Conservation (phyloP, 1,284 basidiomycete species). For the Volvariella volvacea region DNA sequence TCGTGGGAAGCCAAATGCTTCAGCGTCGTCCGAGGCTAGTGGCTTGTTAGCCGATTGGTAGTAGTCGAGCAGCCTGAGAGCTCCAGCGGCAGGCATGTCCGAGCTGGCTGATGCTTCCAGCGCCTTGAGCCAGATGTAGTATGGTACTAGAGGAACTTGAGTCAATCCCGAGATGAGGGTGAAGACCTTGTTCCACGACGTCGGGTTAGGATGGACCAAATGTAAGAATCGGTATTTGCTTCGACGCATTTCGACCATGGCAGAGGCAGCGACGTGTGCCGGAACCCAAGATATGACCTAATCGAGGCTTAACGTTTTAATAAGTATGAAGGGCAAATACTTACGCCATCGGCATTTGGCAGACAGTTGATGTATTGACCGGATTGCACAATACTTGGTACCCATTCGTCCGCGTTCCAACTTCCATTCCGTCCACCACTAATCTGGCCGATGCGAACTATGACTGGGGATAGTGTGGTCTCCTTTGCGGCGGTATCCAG, state of each 20-base stretch:
- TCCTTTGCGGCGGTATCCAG: slow-evolving; percentile 16
- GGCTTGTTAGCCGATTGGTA: slow-evolving; percentile 12
- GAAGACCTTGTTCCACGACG: slow-evolving; percentile 6
- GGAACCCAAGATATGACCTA: slow-evolving; percentile 25
- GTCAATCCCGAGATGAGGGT: no score
- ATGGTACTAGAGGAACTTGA: slow-evolving; percentile 5
- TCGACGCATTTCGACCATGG: slow-evolving; percentile 18
- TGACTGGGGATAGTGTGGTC: slow-evolving; percentile 16
- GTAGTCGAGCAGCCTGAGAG: slow-evolving; percentile 12
- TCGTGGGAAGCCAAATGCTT: slow-evolving; percentile 13
- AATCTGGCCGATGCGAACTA: slow-evolving; percentile 34
- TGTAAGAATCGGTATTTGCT: slow-evolving; percentile 7
- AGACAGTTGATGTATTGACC: slow-evolving; percentile 16
- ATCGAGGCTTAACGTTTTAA: not conserved
- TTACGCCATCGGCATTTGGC: slow-evolving; percentile 17
- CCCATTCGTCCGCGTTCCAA: slow-evolving; percentile 29
- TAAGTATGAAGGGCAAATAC: slow-evolving; percentile 4
- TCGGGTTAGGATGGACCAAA: slow-evolving; percentile 12
- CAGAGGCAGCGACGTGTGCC: slow-evolving; percentile 20
- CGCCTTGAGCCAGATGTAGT: slow-evolving; percentile 6
- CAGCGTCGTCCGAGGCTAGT: slow-evolving; percentile 8
- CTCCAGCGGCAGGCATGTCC: slow-evolving; percentile 5
- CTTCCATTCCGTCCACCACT: slow-evolving; percentile 22
- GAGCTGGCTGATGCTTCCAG: slow-evolving; percentile 2
- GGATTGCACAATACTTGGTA: slow-evolving; percentile 22